A percentile compares a stretch with the other conserved stretches of the same genome.
Evolutionary conservation across 331 rosid genomes (phyloP).

Genomic region (Prunus yedoensis): DNA sequence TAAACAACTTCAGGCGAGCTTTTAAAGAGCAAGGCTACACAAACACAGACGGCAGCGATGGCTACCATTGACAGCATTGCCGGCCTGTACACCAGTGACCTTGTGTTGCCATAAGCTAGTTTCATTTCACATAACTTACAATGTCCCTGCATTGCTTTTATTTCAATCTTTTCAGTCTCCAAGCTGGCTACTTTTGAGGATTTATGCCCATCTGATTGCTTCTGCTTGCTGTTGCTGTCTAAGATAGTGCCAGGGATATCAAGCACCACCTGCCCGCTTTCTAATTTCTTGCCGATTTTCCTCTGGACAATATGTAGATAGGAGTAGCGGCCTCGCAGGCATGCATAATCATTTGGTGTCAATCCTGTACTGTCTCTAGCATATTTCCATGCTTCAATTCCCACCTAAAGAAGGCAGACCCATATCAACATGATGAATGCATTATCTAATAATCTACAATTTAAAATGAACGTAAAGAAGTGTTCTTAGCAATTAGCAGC

Average conservation of each 20-base stretch:
- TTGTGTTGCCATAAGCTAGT: constrained; percentile 38
- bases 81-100: constrained; percentile 70
- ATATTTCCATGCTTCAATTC: constrained; percentile 81
- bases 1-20: constrained; percentile 79
- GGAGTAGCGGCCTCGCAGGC: constrained; percentile 52
- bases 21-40: constrained; percentile 93
- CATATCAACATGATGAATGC: constrained; percentile 11
- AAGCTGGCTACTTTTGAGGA: constrained; percentile 47
- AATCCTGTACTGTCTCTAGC: constrained; percentile 61
- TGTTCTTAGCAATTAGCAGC: not conserved
- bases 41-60: constrained; percentile 92
- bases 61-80: constrained; percentile 93
- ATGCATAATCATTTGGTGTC: constrained; percentile 73
- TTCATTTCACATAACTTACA: constrained; percentile 61
- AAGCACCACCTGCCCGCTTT: constrained; percentile 60
- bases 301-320: constrained; percentile 67
- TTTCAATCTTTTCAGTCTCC: constrained; percentile 46
- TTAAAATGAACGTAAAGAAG: not conserved
- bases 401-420: constrained; percentile 52
- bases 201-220: constrained; percentile 38
- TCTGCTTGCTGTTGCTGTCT: constrained; percentile 42
- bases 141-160: constrained; percentile 20
- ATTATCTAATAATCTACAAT: not conserved
- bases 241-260: constrained; percentile 53
- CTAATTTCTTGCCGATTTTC: constrained; percentile 46